phyloP scores from a whole-genome alignment of 345 rosid species.

The Ceriops zippeliana region DNA sequence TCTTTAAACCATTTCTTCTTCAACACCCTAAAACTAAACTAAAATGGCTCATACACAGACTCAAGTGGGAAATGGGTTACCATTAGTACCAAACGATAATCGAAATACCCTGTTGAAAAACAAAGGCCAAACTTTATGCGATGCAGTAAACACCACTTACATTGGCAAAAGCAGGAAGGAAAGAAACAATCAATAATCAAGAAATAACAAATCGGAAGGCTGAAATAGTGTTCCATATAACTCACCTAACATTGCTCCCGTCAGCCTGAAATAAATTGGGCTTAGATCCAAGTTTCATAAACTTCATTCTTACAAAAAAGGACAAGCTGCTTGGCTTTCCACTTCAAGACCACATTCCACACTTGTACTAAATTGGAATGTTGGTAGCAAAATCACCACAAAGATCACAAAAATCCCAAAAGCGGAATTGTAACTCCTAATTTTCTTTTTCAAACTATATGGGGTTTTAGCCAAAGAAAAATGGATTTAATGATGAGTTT shows the following conservation, averaged over 20 bases:
- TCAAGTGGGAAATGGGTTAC: not conserved
- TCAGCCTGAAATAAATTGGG: constrained; percentile 71
- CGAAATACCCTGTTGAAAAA: too few relatives aligned
- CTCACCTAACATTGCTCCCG: constrained; percentile 58
- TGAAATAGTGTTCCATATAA: not conserved
- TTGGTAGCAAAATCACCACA: too few relatives aligned
- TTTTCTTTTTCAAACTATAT: not conserved
- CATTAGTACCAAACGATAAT: too few relatives aligned
- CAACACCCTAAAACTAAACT: not conserved
- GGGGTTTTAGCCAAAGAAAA: constrained; percentile 3
- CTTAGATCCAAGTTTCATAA: constrained; percentile 91
- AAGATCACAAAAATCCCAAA: not conserved
- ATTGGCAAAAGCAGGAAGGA: too few relatives aligned
- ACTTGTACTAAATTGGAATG: constrained; percentile 3
- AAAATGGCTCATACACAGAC: not conserved
- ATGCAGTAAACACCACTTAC: too few relatives aligned
- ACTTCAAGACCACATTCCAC: constrained; percentile 9
- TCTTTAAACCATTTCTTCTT: not conserved
- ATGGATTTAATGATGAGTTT: constrained; percentile 16
- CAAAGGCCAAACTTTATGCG: too few relatives aligned
- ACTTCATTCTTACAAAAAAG: constrained; percentile 52
- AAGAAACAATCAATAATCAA: too few relatives aligned
- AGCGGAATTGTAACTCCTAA: not conserved
- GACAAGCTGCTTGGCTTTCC: constrained; percentile 10
- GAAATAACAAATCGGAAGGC: too few relatives aligned